Evolutionary conservation across 306 rosid species (phyloP).

Genomic region (Gillenia trifoliata): DNA sequence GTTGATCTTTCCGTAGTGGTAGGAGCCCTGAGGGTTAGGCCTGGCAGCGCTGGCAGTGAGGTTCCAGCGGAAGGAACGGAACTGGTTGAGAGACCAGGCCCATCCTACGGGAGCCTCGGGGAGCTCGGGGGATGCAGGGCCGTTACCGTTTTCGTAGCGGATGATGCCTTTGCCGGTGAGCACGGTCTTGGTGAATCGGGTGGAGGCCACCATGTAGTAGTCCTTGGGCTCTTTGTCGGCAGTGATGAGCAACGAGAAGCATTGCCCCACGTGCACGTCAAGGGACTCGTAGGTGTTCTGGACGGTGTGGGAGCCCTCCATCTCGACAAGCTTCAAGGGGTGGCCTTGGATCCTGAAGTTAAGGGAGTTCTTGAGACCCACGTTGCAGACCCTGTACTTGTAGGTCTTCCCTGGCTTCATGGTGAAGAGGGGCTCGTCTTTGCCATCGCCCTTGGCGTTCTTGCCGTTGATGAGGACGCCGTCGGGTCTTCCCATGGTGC

Average conservation of each 20-base stretch:
- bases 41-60: conserved; percentile 85
- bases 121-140: conserved; percentile 46
- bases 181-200: conserved; percentile 47
- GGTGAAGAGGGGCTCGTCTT: conserved; percentile 55
- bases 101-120: conserved; percentile 62
- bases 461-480: conserved; percentile 66
- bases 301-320: conserved; percentile 82
- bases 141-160: conserved; percentile 42
- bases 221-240: conserved; percentile 60
- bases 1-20: conserved; percentile 61
- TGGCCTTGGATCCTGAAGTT: conserved; percentile 75
- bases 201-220: conserved; percentile 64
- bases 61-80: conserved; percentile 75
- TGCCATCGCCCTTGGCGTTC: conserved; percentile 43
- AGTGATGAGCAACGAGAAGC: conserved; percentile 54
- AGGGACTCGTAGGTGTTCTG: conserved; percentile 66
- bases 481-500: conserved; percentile 46
- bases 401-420: conserved; percentile 74
- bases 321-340: conserved; percentile 52
- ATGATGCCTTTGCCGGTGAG: conserved; percentile 44
- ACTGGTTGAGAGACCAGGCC: conserved; percentile 90
- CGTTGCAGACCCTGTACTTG: conserved; percentile 71
- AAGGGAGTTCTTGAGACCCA: conserved; percentile 55
- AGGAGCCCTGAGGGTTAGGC: conserved; percentile 88
- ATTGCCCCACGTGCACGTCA: conserved; percentile 68